Conservation (phyloP, 2,329 filamentous ascomycete genomes). For the Fusarium pseudoanthophilum region DNA sequence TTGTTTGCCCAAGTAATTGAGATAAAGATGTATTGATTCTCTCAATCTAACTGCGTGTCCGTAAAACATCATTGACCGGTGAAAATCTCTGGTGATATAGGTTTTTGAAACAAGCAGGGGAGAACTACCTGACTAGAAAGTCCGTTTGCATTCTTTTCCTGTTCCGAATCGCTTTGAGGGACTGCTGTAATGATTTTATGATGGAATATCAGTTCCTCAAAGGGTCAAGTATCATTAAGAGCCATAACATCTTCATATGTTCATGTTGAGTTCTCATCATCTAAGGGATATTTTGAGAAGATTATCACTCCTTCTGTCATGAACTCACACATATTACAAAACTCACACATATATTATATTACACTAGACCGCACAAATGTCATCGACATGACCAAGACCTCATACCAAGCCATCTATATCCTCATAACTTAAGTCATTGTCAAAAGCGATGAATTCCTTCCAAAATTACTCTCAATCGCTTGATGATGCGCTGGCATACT, state of each 20-base stretch:
- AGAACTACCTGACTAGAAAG: background rate
- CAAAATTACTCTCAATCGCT: background rate
- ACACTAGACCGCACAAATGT: background rate
- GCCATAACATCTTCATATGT: background rate
- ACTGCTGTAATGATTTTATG: background rate
- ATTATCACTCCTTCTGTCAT: background rate
- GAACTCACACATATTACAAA: background rate
- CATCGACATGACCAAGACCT: background rate
- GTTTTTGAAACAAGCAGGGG: background rate
- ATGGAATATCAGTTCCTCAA: background rate
- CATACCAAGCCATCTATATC: background rate
- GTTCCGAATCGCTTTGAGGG: background rate
- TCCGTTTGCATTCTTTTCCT: background rate
- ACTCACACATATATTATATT: background rate
- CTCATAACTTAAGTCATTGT: background rate
- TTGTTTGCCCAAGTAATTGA: slow-evolving; percentile 33
- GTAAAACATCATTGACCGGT: background rate
- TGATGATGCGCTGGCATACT: slow-evolving; percentile 33
- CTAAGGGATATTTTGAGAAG: background rate
- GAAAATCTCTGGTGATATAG: background rate
- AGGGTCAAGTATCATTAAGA: background rate
- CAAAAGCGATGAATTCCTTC: background rate
- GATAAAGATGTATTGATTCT: slow-evolving; percentile 17
- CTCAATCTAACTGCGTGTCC: background rate
- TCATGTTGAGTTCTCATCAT: background rate